A percentile compares a stretch with the other conserved stretches of the same genome.
phyloP scores from a whole-genome alignment of 2,329 filamentous ascomycete species.

The Ophiosphaerella korrae region DNA sequence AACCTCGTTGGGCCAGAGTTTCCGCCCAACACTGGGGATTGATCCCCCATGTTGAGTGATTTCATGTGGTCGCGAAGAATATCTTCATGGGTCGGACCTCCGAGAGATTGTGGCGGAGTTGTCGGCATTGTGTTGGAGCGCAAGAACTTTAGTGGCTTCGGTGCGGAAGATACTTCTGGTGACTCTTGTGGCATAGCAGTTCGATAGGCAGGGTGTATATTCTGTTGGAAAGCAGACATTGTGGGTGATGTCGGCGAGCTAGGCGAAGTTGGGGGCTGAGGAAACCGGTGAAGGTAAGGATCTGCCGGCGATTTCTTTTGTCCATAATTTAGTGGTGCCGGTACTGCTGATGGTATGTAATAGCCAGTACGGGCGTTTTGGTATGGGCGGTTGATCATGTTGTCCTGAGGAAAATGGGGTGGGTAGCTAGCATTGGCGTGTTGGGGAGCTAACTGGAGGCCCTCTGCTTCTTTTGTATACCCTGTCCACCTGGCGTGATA shows the following conservation, averaged over 20 bases:
- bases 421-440: slow-evolving; percentile 1
- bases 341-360: slow-evolving; percentile 1
- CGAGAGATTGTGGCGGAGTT: slow-evolving; percentile 20
- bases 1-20: slow-evolving; percentile 5
- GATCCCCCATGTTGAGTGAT: slow-evolving; percentile 10
- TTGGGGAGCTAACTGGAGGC: slow-evolving; percentile 7
- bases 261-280: slow-evolving; percentile 2
- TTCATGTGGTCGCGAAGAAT: slow-evolving; percentile 16
- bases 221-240: not conserved
- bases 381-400: slow-evolving; percentile 2
- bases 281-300: not conserved
- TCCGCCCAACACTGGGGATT: slow-evolving; percentile 2
- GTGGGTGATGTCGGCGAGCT: not conserved
- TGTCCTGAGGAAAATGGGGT: slow-evolving; percentile 1
- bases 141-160: slow-evolving; percentile 15
- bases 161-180: not conserved
- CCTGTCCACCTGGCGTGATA: not conserved
- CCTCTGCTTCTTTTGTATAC: slow-evolving; percentile 12
- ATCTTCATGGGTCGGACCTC: slow-evolving; percentile 13
- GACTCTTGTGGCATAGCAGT: not conserved
- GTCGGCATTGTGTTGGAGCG: slow-evolving; percentile 10
- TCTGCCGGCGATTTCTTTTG: slow-evolving; percentile 1
- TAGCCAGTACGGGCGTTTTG: not conserved
- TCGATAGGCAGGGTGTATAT: slow-evolving; percentile 1
- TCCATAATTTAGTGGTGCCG: slow-evolving; percentile 1